Evolutionary conservation across 2,329 filamentous ascomycete genomes (phyloP).

Genomic region (Dryadomyces quercus-mongolicae): DNA sequence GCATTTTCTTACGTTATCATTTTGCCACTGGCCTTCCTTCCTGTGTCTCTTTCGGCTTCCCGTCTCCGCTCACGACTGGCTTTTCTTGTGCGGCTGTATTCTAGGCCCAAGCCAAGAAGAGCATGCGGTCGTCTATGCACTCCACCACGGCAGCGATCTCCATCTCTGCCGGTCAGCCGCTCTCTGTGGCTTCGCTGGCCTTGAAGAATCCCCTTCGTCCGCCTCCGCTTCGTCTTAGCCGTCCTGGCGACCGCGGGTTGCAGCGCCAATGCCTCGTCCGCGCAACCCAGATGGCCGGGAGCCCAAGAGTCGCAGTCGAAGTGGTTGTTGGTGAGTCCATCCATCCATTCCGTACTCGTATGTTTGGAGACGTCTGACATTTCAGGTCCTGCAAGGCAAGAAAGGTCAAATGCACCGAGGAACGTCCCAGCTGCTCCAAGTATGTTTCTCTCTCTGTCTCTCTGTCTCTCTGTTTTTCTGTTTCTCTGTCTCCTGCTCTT

Average conservation of each 20-base stretch:
- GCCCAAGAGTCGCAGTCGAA: conserved; percentile 55
- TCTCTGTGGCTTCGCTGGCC: background rate
- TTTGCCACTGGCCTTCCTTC: background rate
- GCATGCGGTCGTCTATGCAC: background rate
- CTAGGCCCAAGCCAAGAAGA: background rate
- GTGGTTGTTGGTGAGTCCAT: conserved; percentile 48
- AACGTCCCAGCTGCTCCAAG: conserved; percentile 60
- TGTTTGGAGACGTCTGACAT: background rate
- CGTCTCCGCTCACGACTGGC: background rate
- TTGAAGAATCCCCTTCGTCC: no score
- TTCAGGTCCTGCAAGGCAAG: conserved; percentile 65
- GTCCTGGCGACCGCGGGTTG: no score
- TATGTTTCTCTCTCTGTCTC: conserved; percentile 16
- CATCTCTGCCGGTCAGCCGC: background rate
- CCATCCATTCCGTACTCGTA: no score
- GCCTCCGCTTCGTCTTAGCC: background rate
- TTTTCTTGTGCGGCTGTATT: no score
- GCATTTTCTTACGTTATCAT: background rate
- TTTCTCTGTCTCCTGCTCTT: background rate
- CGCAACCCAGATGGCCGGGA: conserved; percentile 51
- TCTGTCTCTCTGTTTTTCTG: conserved; percentile 8
- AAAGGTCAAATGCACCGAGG: conserved; percentile 66
- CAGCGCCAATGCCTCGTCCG: conserved; percentile 45
- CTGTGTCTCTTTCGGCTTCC: background rate
- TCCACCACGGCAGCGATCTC: background rate